Percentiles rank a stretch among this genome's conserved stretches.
Evolutionary conservation across 176 grass and related monocot genomes (phyloP).

Genomic region (Carex pumila): DNA sequence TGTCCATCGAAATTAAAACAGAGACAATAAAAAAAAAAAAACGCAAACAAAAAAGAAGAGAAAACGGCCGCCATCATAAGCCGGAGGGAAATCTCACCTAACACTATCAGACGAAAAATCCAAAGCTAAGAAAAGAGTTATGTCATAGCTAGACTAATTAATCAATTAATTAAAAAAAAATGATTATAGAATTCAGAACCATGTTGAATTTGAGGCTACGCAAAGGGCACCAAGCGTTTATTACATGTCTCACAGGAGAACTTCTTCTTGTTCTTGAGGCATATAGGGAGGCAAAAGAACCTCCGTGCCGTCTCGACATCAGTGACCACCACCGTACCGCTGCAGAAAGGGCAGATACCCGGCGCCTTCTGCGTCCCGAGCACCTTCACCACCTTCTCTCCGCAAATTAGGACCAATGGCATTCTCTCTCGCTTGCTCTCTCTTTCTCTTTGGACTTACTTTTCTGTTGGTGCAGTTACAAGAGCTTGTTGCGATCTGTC

Average conservation of each 20-base stretch:
- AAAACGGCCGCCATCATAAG: neutral
- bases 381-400: slow-evolving; percentile 55
- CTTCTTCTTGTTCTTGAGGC: slow-evolving; percentile 63
- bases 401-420: slow-evolving; percentile 32
- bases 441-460: neutral
- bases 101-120: neutral
- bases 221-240: slow-evolving; percentile 54
- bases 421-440: neutral
- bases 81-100: neutral
- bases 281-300: slow-evolving; percentile 64
- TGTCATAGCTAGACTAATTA: neutral
- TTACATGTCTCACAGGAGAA: slow-evolving; percentile 66
- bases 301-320: slow-evolving; percentile 55
- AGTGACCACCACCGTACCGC: slow-evolving; percentile 51
- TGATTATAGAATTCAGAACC: no score
- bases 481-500: neutral
- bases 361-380: slow-evolving; percentile 58
- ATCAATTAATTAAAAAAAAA: no score
- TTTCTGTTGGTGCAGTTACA: neutral
- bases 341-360: slow-evolving; percentile 61
- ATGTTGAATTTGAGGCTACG: neutral
- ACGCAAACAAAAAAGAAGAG: neutral
- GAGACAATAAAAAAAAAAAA: neutral
- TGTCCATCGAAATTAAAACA: neutral
- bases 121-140: neutral